Evolutionary conservation across 1,284 basidiomycete genomes (phyloP), one percentile per base, ranked within the genome.

Genomic region (Exobasidium rhododendri): DNA sequence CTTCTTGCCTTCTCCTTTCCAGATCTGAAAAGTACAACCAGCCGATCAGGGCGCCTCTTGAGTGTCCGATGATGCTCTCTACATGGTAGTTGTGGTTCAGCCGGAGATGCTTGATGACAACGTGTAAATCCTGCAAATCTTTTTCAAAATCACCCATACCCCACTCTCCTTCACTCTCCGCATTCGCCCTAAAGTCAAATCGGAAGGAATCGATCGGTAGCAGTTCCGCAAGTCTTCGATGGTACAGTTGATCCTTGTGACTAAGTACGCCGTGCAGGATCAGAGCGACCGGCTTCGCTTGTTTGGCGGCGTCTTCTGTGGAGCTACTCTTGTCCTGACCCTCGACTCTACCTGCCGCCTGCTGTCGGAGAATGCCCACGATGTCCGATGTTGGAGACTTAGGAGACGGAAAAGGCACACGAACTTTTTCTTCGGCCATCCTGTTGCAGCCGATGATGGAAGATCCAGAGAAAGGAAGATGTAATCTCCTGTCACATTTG

Each of bases 161-260:
- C 61, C 61, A 62, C 29, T 54, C 56, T 17, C 35, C 54, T 10
- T 13, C n/a, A 4, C 7, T 14, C 22, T 56, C 53, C 3, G 29
- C 24, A 56, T 56, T 22, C 0, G 11, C 65, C 11, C 89, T 84
- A 80, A 92, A 92, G 75, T 92, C 90, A 73, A 92, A 90, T 32
- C 89, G 84, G 75, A 91, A 90, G 0, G 88, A 89, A 76, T 91
- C 89, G 29, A 89, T 76, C 0, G 88, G 87, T 5, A 91, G 79
- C n/a, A 82, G 83, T 26, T 80, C 75, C 0, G 87, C 88, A 11
- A 91, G 84, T n/a, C 83, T 85, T 70, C 86, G 87, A 79, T 89
- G 88, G 81, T 88, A 91, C 55, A 90, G 80, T 81, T 91, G 91
- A 77, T 92, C 88, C 60, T 75, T 75, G 57, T 75, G 73, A 22